Evolutionary conservation across 495 filamentous ascomycete species (phyloP), one percentile per base, ranked within the genome.

Genomic region (Talaromyces trachyspermus): DNA sequence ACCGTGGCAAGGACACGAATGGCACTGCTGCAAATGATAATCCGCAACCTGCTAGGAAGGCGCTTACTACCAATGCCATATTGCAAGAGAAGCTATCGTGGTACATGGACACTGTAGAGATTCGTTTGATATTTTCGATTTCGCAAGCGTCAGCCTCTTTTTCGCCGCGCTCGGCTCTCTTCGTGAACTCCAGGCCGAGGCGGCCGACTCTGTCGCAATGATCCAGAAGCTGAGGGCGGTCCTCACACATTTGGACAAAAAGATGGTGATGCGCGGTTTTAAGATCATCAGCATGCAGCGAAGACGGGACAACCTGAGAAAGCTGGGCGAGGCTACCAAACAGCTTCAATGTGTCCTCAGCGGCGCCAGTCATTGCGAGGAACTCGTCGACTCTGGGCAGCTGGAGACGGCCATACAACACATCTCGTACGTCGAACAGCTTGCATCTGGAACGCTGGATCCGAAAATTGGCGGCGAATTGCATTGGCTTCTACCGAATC

Each of bases 71-170:
- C 0, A 92, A 92, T 60, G 87, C 87, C 2, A 92, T 92, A 33
- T 63, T 92, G 30, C 87, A 92, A 60, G 87, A 92, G 61, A 92
- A 92, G 57, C 67, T 92, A n/a, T 90, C 86, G 2, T 92, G 87
- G 87, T 92, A 92, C 56, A 90, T 92, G 87, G 87, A 92, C 55
- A 92, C 88, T 0, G 80, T 92, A 11, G 87, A 92, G 54, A 81
- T 91, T 50, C 87, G 91, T 58, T 68, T 92, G 19, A 91, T 92
- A 52, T 84, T 81, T 12, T 88, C 85, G 3, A 91, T 92, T 24
- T 89, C 86, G 2, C 83, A 78, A 0, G 88, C 87, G 0, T 89
- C 85, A 3, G 80, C 80, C 0, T 88, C 86, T 2, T 92, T 67
- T 92, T 92, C 56, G 86, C 84, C 2, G 87, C 88, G 2, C 65